A percentile compares a stretch with the other conserved stretches of the same genome.
These are phyloP conservation scores for Lachancea kluyveri DNA, from an alignment of 805 yeast species.

Conservation along the genomic window DNA sequence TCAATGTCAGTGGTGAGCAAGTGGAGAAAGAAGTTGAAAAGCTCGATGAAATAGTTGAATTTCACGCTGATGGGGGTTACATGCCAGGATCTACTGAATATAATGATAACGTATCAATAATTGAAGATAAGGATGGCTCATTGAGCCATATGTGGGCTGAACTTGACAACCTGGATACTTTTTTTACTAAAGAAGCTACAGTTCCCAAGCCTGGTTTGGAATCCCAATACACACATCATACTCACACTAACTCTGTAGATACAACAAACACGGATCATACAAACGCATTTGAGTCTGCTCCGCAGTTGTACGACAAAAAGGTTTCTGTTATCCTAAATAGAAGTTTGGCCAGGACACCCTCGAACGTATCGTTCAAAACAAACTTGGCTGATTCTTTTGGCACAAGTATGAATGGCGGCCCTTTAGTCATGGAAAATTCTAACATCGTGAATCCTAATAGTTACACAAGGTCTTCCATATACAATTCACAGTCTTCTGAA, in stretches of 20 bases:
- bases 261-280: constrained; percentile 47
- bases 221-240: constrained; percentile 24
- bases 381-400: constrained; percentile 64
- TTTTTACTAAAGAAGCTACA: constrained; percentile 59
- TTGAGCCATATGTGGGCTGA: constrained; percentile 91
- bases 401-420: constrained; percentile 23
- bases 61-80: constrained; percentile 30
- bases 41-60: constrained; percentile 27
- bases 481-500: constrained; percentile 12
- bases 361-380: constrained; percentile 72
- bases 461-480: constrained; percentile 12
- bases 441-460: constrained; percentile 17
- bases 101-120: constrained; percentile 28
- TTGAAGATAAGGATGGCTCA: constrained; percentile 64
- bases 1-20: constrained; percentile 16
- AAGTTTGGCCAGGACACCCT: constrained; percentile 66
- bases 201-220: constrained; percentile 12
- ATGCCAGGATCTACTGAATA: constrained; percentile 23
- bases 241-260: constrained; percentile 47
- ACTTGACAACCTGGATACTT: constrained; percentile 80
- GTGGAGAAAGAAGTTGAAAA: constrained; percentile 15
- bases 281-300: constrained; percentile 62
- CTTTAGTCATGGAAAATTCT: constrained; percentile 3
- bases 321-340: constrained; percentile 69
- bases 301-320: constrained; percentile 72